Evolutionary conservation across 1,139 yeast species (phyloP).

Genomic region (Diutina neorugosa): DNA sequence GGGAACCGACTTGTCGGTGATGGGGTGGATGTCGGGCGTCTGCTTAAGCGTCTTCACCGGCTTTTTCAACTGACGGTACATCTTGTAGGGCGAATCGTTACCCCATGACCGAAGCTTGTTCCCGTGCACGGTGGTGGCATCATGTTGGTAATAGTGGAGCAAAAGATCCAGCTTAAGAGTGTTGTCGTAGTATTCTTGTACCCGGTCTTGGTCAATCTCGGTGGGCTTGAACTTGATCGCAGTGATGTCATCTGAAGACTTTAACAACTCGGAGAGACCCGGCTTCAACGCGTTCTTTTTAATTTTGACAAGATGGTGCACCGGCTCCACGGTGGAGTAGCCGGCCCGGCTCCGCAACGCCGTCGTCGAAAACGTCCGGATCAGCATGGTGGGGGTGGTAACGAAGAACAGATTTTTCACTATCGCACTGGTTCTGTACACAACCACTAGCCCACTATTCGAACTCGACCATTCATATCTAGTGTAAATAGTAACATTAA

Average conservation of each 20-base stretch:
- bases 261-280: slow-evolving; percentile 51
- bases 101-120: slow-evolving; percentile 78
- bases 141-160: slow-evolving; percentile 67
- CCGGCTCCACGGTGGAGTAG: slow-evolving; percentile 75
- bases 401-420: not conserved
- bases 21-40: slow-evolving; percentile 60
- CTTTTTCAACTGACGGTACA: slow-evolving; percentile 61
- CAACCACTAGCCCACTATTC: not conserved
- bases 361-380: slow-evolving; percentile 24
- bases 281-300: slow-evolving; percentile 62
- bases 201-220: slow-evolving; percentile 65
- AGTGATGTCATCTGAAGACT: slow-evolving; percentile 58
- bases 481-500: not conserved
- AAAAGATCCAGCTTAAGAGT: slow-evolving; percentile 68
- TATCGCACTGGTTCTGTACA: not conserved
- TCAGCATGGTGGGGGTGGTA: not conserved
- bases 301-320: slow-evolving; percentile 76
- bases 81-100: slow-evolving; percentile 77
- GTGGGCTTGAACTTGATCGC: slow-evolving; percentile 70
- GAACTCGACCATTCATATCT: not conserved
- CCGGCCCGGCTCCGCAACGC: slow-evolving; percentile 43
- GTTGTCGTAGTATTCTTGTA: slow-evolving; percentile 64
- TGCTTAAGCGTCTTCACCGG: slow-evolving; percentile 58
- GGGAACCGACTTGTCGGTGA: slow-evolving; percentile 61
- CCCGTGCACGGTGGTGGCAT: slow-evolving; percentile 41